Conservation (phyloP, 2,329 filamentous ascomycete species). For the Microdochium trichocladiopsis region DNA sequence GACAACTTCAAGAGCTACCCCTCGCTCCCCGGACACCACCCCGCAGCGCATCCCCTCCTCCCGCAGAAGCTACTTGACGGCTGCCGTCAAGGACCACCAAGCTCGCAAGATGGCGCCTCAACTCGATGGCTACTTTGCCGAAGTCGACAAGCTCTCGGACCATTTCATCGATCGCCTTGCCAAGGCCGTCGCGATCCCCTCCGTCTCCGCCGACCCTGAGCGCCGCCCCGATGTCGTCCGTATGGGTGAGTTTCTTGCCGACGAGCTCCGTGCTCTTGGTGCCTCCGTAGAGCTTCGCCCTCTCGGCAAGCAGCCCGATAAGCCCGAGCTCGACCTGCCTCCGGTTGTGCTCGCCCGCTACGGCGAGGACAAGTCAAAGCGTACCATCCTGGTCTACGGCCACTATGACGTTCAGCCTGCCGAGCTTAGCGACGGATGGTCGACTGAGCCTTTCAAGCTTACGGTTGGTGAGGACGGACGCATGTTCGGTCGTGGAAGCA, state of each 20-base stretch:
- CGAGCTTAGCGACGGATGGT: conserved; percentile 88
- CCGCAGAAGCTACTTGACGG: conserved; percentile 39
- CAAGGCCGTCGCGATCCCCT: conserved; percentile 92
- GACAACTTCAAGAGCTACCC: background rate
- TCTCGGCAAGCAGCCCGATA: conserved; percentile 86
- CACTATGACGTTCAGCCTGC: conserved; percentile 99
- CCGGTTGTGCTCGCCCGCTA: conserved; percentile 90
- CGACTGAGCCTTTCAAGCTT: conserved; percentile 87
- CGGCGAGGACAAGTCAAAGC: conserved; percentile 85
- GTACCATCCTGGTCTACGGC: conserved; percentile 92
- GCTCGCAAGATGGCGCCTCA: conserved; percentile 78
- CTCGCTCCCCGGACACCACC: background rate
- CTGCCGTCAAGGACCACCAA: conserved; percentile 49
- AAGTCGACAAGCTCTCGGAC: conserved; percentile 74
- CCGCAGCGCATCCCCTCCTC: conserved; percentile 8
- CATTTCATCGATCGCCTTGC: conserved; percentile 85
- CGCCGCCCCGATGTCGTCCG: conserved; percentile 86
- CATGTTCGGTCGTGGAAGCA: conserved; percentile 94
- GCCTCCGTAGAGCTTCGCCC: conserved; percentile 81
- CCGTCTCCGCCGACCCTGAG: conserved; percentile 83
- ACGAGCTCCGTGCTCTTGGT: conserved; percentile 75
- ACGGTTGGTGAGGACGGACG: conserved; percentile 82
- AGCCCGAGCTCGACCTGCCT: conserved; percentile 83
- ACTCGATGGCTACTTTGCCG: conserved; percentile 86
- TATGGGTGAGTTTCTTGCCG: conserved; percentile 89